phyloP scores from a whole-genome alignment of 306 rosid species.

The Trichosanthes truncata region DNA sequence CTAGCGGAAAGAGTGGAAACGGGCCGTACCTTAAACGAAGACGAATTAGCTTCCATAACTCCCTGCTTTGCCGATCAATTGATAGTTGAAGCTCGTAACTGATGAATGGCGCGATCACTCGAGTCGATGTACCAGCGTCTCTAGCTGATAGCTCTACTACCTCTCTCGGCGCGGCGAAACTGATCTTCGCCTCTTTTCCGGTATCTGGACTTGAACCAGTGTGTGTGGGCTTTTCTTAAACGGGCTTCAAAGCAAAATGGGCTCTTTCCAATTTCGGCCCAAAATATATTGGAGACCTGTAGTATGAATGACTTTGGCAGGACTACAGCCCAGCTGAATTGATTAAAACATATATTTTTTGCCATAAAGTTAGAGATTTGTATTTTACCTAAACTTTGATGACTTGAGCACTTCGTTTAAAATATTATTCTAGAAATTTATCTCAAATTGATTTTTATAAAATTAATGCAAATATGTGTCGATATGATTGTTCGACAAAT shows the following conservation, averaged over 20 bases:
- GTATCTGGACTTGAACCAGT: not conserved
- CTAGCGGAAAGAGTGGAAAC: not conserved
- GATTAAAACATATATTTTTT: too few relatives aligned
- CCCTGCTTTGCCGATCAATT: not conserved
- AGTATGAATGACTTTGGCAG: too few relatives aligned
- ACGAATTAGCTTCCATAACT: slow-evolving; percentile 6
- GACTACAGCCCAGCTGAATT: too few relatives aligned
- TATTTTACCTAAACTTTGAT: too few relatives aligned
- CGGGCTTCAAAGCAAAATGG: not conserved
- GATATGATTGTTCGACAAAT: too few relatives aligned
- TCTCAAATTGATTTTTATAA: too few relatives aligned
- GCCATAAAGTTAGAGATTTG: too few relatives aligned
- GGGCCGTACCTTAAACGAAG: not conserved
- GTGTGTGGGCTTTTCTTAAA: not conserved
- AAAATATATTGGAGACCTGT: not conserved
- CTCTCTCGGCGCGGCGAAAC: not conserved
- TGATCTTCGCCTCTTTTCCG: not conserved
- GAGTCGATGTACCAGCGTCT: not conserved
- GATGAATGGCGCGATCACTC: not conserved
- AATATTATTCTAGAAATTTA: too few relatives aligned
- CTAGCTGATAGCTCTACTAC: not conserved
- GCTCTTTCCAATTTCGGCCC: not conserved
- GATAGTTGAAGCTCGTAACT: not conserved
- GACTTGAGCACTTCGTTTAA: too few relatives aligned
- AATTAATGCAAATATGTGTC: too few relatives aligned